A percentile compares a stretch with the other conserved stretches of the same genome.
phyloP scores from a whole-genome alignment of 2,329 filamentous ascomycete species.

The Aspergillus ustus region DNA sequence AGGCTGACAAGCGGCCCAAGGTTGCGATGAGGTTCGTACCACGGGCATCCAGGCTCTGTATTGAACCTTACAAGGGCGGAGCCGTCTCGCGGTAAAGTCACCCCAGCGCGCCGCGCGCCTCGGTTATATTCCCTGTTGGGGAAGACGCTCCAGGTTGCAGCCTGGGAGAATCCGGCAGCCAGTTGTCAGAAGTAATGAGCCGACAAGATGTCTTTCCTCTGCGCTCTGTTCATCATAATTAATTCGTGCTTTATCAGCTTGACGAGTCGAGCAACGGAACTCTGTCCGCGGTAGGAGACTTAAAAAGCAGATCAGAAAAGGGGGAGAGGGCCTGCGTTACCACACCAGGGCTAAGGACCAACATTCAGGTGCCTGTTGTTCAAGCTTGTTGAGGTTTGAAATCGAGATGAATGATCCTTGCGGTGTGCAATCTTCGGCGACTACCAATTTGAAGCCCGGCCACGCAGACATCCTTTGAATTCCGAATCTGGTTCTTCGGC shows the following conservation, averaged over 20 bases:
- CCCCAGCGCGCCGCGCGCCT: slow-evolving; percentile 18
- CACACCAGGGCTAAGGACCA: background rate
- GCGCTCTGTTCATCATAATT: background rate
- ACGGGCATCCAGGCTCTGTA: slow-evolving; percentile 8
- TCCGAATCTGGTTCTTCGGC: background rate
- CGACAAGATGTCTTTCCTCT: slow-evolving; percentile 2
- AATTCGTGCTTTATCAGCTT: background rate
- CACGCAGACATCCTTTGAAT: slow-evolving; percentile 6
- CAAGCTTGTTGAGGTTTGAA: slow-evolving; percentile 1
- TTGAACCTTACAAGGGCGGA: slow-evolving; percentile 5
- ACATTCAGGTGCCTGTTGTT: background rate
- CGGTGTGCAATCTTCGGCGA: background rate
- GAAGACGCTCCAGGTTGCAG: slow-evolving; percentile 16
- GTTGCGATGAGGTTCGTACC: background rate
- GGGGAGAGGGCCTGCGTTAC: background rate
- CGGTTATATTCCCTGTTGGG: slow-evolving; percentile 29
- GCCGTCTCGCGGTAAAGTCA: slow-evolving; percentile 17
- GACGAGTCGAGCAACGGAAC: background rate
- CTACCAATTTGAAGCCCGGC: background rate
- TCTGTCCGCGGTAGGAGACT: background rate
- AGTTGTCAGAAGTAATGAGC: background rate
- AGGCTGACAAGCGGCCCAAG: background rate
- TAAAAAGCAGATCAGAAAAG: background rate
- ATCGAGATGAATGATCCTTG: slow-evolving; percentile 10
- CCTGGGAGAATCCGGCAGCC: slow-evolving; percentile 1